These are phyloP conservation scores for Fusarium gaditjirri DNA, from an alignment of 2,329 filamentous ascomycete species.

Conservation along the genomic window DNA sequence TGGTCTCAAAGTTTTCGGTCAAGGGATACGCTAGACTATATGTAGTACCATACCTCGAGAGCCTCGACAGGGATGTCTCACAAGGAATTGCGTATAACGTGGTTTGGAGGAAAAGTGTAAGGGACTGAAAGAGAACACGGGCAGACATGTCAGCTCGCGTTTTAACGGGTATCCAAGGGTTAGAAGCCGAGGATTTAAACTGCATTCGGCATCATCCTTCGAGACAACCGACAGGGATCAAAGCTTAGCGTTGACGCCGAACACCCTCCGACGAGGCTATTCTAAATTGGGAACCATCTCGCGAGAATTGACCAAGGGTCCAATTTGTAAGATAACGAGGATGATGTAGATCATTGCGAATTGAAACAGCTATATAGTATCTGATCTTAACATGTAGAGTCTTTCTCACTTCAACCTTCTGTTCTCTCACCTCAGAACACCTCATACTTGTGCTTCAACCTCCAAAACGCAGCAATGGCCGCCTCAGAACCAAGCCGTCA, in stretches of 20 bases:
- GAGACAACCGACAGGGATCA: background rate
- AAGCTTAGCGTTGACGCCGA: background rate
- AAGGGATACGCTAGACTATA: background rate
- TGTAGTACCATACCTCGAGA: background rate
- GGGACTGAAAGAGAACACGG: background rate
- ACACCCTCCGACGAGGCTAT: background rate
- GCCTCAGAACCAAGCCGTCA: background rate
- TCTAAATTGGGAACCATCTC: background rate
- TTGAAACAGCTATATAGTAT: background rate
- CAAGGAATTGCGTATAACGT: background rate
- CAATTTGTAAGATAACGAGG: conserved; percentile 15
- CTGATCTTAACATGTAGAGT: accelerated
- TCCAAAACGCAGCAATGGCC: background rate
- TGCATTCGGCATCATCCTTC: background rate
- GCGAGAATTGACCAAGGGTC: background rate
- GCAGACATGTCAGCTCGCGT: background rate
- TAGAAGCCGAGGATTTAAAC: background rate
- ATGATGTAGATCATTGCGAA: background rate
- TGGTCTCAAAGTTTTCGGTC: accelerated
- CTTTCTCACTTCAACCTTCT: accelerated
- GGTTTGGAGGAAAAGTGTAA: background rate
- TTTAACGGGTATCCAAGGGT: background rate
- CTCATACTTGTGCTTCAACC: accelerated
- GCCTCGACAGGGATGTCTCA: background rate
- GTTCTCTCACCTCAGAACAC: too few relatives aligned